phyloP scores from a whole-genome alignment of 2,329 filamentous ascomycete species.

The Didymella exigua region DNA sequence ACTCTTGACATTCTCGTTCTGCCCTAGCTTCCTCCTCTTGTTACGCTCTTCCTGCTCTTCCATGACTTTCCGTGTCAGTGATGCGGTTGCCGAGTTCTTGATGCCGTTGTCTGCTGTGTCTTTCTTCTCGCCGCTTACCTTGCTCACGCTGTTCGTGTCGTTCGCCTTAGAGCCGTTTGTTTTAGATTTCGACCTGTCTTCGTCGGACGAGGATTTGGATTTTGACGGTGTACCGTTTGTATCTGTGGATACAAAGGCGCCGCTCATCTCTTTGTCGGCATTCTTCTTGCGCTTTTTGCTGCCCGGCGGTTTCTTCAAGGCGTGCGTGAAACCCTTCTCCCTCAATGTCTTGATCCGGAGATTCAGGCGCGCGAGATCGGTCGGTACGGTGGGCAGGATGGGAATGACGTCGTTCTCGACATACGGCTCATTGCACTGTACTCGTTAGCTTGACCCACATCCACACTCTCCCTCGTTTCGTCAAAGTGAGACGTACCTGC shows the following conservation, averaged over 20 bases:
- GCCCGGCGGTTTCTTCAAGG: conserved; percentile 76
- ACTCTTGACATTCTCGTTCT: conserved; percentile 56
- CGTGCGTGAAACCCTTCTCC: conserved; percentile 78
- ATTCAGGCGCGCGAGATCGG: conserved; percentile 71
- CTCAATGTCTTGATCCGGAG: conserved; percentile 71
- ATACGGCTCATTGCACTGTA: conserved; percentile 76
- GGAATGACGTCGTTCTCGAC: conserved; percentile 77
- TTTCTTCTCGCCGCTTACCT: conserved; percentile 6
- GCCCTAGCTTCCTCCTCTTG: conserved; percentile 74
- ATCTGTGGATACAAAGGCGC: conserved; percentile 3
- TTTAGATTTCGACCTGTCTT: conserved; percentile 18
- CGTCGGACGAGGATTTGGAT: conserved; percentile 26
- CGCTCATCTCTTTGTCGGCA: conserved; percentile 37
- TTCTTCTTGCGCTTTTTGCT: conserved; percentile 73
- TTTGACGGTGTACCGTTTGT: conserved; percentile 14
- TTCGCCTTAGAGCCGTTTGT: conserved; percentile 5
- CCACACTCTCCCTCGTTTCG: neutral
- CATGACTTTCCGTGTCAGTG: conserved; percentile 82
- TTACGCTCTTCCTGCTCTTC: conserved; percentile 84
- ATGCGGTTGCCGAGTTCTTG: conserved; percentile 86
- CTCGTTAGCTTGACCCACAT: conserved; percentile 14
- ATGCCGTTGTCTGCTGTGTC: conserved; percentile 62
- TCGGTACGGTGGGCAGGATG: conserved; percentile 73
- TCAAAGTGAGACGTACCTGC: conserved; percentile 50
- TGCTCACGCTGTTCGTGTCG: conserved; percentile 12